Evolutionary conservation across 2,329 filamentous ascomycete species (phyloP), one percentile per base, ranked within the genome.

Genomic region (Aplosporella prunicola): DNA sequence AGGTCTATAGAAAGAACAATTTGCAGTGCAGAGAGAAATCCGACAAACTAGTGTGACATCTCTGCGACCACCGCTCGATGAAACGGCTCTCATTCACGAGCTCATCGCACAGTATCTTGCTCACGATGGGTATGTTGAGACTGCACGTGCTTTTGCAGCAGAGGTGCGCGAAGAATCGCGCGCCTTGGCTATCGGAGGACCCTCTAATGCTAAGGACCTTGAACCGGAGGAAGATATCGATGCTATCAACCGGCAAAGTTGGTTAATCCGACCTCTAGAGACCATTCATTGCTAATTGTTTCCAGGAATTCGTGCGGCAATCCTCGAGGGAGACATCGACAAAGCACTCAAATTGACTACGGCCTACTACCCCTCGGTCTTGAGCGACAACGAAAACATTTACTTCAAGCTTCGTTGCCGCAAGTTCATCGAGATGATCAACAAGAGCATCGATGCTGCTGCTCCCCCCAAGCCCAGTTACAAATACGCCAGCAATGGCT

Each of bases 111-210:
- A 95, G 60, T 96, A 93, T 48, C 67, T 98, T 10, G 83, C 88
- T 24, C 89, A 96, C 49, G 91, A 96, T 51, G 91, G 91, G 42
- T 96, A 95, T 48, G 81, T 95, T 6, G 89, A 95, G 47, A 94
- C 89, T 0, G 88, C 88, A 7, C 76, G 80, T 45, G 86, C 85
- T 0, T 96, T 98, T 66, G 78, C 83, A 3, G 72, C 81, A 48
- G 89, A 96, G 52, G 77, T 93, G 17, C 72, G 76, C 37, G 66
- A 72, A 11, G 84, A 94, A 56, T 80, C 82, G 49, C 67, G 74
- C 50, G 78, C 82, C 7, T 62, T 94, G 39, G 74, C 72, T 44
- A 68, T 75, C 28, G 73, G 76, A 39, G 51, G 41, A 61, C 73
- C 24, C 58, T 42, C 45, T 28, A 46, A 43, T 48, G n/a, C 63